Conservation (phyloP, 176 grass and related monocot species). For the Avena eriantha region DNA sequence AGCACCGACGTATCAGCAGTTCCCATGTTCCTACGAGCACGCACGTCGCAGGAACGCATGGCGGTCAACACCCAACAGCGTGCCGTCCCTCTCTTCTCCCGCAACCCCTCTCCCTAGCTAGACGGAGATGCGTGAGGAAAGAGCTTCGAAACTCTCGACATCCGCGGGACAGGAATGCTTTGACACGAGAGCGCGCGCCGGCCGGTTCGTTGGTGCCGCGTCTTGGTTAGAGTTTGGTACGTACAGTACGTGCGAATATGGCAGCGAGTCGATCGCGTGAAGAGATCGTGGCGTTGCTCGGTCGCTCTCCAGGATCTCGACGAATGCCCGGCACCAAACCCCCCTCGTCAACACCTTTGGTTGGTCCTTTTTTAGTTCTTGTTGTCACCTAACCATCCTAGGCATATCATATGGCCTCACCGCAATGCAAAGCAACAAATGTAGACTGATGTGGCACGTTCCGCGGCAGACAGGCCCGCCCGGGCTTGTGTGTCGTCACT, state of each 20-base stretch:
- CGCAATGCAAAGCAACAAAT: conserved; percentile 34
- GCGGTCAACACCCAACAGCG: not conserved
- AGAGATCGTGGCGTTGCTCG: conserved; percentile 50
- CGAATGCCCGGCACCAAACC: conserved; percentile 8
- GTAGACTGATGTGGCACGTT: not conserved
- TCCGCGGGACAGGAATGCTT: not conserved
- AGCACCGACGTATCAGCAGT: not conserved
- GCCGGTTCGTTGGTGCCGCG: conserved; percentile 36
- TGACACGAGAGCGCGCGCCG: no score
- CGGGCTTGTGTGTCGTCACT: not conserved
- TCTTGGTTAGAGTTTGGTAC: conserved; percentile 54
- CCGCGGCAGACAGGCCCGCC: not conserved
- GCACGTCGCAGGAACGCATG: not conserved
- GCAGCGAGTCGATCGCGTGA: conserved; percentile 36
- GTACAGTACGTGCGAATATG: not conserved
- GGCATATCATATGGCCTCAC: not conserved
- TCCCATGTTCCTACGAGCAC: not conserved
- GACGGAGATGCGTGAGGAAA: not conserved
- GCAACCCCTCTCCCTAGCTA: no score
- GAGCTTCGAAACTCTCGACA: not conserved
- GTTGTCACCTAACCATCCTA: conserved; percentile 35
- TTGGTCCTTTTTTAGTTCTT: not conserved
- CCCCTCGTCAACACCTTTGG: not conserved
- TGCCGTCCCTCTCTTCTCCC: not conserved
- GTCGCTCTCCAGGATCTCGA: conserved; percentile 34